Percentiles rank a stretch among this genome's conserved stretches.
Evolutionary conservation across 192 early-diverging fungal species (phyloP).

Genomic region (Phlyctochytrium planicorne): DNA sequence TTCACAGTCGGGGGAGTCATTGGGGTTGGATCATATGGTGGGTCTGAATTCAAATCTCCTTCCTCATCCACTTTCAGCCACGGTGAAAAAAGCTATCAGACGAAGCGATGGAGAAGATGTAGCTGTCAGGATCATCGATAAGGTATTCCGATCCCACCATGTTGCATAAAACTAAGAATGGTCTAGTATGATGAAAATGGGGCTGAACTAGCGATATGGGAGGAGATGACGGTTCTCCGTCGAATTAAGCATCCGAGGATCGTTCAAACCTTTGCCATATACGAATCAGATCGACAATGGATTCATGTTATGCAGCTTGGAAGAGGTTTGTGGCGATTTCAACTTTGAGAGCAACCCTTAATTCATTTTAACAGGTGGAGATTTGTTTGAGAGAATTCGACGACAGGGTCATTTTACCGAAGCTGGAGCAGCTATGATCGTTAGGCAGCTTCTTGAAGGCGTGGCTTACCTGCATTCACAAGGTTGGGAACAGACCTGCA

Average conservation of each 20-base stretch:
- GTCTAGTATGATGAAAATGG: slow-evolving; percentile 25
- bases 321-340: too few relatives aligned
- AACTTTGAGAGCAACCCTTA: too few relatives aligned
- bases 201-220: slow-evolving; percentile 61
- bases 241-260: slow-evolving; percentile 51
- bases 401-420: slow-evolving; percentile 51
- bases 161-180: too few relatives aligned
- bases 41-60: slow-evolving; percentile 26
- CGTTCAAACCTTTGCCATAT: slow-evolving; percentile 40
- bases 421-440: slow-evolving; percentile 44
- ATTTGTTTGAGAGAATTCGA: slow-evolving; percentile 57
- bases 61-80: slow-evolving; percentile 57
- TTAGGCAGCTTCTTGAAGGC: slow-evolving; percentile 47
- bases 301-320: slow-evolving; percentile 51
- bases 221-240: slow-evolving; percentile 70
- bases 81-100: slow-evolving; percentile 66
- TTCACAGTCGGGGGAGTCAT: too few relatives aligned
- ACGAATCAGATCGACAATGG: slow-evolving; percentile 34
- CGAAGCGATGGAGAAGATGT: slow-evolving; percentile 53
- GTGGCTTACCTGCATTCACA: slow-evolving; percentile 52
- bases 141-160: too few relatives aligned
- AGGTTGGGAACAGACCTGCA: slow-evolving; percentile 3
- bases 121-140: slow-evolving; percentile 77
- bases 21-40: background rate
- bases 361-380: too few relatives aligned